A percentile compares a stretch with the other conserved stretches of the same genome.
phyloP scores from a whole-genome alignment of 768 basidiomycete species.

The Multifurca ochricompacta region DNA sequence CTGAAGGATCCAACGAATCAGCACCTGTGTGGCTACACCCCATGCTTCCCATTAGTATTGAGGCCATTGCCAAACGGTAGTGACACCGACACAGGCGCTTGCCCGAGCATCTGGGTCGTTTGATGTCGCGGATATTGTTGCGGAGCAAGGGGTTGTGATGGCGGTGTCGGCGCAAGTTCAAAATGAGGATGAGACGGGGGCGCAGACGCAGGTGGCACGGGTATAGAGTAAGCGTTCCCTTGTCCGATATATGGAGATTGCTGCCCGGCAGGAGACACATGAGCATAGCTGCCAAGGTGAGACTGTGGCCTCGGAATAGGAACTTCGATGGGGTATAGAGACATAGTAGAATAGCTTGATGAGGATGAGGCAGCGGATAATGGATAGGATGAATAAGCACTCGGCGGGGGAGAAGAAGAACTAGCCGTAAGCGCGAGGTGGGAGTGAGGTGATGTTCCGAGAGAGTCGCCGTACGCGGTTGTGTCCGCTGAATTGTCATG shows the following conservation, averaged over 20 bases:
- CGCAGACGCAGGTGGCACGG: constrained; percentile 10
- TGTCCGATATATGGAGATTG: constrained; percentile 11
- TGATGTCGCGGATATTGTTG: not conserved
- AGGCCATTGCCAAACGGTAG: constrained; percentile 13
- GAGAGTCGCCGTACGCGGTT: constrained; percentile 2
- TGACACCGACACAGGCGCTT: not conserved
- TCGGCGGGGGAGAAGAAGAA: not conserved
- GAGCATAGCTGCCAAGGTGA: constrained; percentile 4
- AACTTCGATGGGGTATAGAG: constrained; percentile 9
- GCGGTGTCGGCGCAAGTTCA: constrained; percentile 10
- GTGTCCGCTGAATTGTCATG: constrained; percentile 2
- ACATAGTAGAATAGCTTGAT: not conserved
- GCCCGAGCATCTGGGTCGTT: not conserved
- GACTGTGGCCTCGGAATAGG: constrained; percentile 8
- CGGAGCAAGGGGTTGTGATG: not conserved
- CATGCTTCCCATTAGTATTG: not conserved
- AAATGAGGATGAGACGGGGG: constrained; percentile 17
- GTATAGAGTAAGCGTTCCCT: constrained; percentile 6
- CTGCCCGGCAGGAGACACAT: not conserved
- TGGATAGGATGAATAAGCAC: constrained; percentile 6
- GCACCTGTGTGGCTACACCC: not conserved
- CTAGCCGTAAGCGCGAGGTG: constrained; percentile 1
- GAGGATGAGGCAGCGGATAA: constrained; percentile 7
- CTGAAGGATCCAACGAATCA: not conserved
- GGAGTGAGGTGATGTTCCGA: constrained; percentile 2